Evolutionary conservation across 106 monocot species (phyloP).

Genomic region (Amphibolis antarctica): DNA sequence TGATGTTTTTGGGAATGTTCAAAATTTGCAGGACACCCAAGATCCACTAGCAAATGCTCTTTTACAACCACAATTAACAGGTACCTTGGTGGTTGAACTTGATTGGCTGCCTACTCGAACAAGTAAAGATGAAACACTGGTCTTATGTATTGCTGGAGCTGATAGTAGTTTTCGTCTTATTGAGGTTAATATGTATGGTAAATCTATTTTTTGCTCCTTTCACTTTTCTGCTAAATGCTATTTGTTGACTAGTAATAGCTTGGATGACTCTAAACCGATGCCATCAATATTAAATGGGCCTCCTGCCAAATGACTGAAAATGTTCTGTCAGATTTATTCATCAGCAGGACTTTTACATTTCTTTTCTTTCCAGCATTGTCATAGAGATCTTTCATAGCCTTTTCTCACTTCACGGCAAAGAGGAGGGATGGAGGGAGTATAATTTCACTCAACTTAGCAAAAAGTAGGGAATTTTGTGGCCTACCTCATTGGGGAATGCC

Average conservation of each 20-base stretch:
- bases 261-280: neutral
- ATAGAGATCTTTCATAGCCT: too few relatives aligned
- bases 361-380: neutral
- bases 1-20: neutral
- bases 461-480: too few relatives aligned
- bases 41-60: conserved; percentile 94
- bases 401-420: too few relatives aligned
- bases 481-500: too few relatives aligned
- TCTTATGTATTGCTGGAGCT: conserved; percentile 91
- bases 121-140: conserved; percentile 69
- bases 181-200: conserved; percentile 84
- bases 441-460: too few relatives aligned
- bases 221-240: neutral
- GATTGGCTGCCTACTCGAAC: conserved; percentile 89
- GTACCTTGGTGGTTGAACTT: conserved; percentile 95
- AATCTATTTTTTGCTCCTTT: neutral
- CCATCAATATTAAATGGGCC: neutral
- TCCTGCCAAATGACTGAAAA: too few relatives aligned
- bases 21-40: conserved; percentile 59
- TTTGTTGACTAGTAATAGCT: neutral
- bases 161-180: conserved; percentile 98
- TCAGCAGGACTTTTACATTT: too few relatives aligned
- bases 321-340: too few relatives aligned
- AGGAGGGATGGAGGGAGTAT: too few relatives aligned
- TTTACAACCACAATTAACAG: conserved; percentile 86